Percentiles rank a stretch among this genome's conserved stretches.
These are phyloP conservation scores for Picochlorum costavermella DNA, from an alignment of 139 green algal genomes.

Conservation along the genomic window DNA sequence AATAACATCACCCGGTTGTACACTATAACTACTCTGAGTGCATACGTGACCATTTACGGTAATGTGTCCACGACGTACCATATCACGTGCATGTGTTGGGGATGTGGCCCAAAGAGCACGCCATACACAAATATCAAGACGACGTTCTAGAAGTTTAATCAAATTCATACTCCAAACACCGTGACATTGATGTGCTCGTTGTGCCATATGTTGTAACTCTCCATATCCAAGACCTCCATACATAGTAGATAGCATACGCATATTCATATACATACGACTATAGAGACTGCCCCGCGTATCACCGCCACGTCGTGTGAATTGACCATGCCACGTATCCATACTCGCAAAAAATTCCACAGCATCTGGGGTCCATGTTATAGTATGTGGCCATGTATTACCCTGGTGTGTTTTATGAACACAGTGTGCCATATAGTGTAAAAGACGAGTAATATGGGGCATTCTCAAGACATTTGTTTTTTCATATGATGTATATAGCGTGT, in stretches of 20 bases:
- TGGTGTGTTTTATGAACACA: too few species aligned
- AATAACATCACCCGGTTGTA: not conserved
- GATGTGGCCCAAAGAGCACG: not conserved
- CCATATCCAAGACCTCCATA: not conserved
- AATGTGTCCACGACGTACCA: not conserved
- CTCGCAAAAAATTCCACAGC: too few species aligned
- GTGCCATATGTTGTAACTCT: not conserved
- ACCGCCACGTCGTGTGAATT: too few species aligned
- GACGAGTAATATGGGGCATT: too few species aligned
- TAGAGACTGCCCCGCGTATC: too few species aligned
- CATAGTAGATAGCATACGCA: not conserved
- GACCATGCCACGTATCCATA: too few species aligned
- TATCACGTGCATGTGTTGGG: not conserved
- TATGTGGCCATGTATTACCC: too few species aligned
- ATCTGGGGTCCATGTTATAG: too few species aligned
- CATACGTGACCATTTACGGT: not conserved
- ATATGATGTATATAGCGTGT: too few species aligned
- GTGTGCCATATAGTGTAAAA: too few species aligned
- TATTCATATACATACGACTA: not conserved
- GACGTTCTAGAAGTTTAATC: conserved; percentile 1
- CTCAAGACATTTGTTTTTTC: too few species aligned
- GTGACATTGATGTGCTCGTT: not conserved
- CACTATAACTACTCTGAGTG: not conserved
- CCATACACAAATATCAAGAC: not conserved
- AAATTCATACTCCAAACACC: not conserved